phyloP scores from a whole-genome alignment of 768 basidiomycete species.

The Inosperma sp. region DNA sequence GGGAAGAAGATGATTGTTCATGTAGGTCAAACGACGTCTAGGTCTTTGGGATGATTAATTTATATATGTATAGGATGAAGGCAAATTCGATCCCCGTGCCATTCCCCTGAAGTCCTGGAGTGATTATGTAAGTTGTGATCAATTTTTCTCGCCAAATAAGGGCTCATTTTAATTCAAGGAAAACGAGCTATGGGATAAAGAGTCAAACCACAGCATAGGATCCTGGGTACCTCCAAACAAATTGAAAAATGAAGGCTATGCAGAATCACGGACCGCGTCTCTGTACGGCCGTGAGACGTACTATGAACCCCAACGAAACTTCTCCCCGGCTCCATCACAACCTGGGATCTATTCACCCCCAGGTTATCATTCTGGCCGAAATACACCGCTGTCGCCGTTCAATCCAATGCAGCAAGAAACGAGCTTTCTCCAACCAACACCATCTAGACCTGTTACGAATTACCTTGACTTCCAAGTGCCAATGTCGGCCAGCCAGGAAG shows the following conservation, averaged over 20 bases:
- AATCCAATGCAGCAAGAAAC: slow-evolving; percentile 33
- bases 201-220: slow-evolving; percentile 91
- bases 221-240: slow-evolving; percentile 85
- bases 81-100: slow-evolving; percentile 89
- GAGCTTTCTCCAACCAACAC: slow-evolving; percentile 53
- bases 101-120: slow-evolving; percentile 98
- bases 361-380: slow-evolving; percentile 74
- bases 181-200: slow-evolving; percentile 97
- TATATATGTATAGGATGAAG: slow-evolving; percentile 68
- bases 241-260: slow-evolving; percentile 65
- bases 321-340: slow-evolving; percentile 75
- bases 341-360: slow-evolving; percentile 55
- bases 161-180: slow-evolving; percentile 43
- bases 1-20: slow-evolving; percentile 96
- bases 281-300: slow-evolving; percentile 84
- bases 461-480: slow-evolving; percentile 74
- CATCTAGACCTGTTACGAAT: slow-evolving; percentile 68
- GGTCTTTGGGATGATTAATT: slow-evolving; percentile 6
- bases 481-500: slow-evolving; percentile 43
- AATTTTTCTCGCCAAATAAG: background rate
- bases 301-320: slow-evolving; percentile 70
- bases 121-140: slow-evolving; percentile 65
- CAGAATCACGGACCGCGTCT: slow-evolving; percentile 73
- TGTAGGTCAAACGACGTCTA: slow-evolving; percentile 42
- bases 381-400: slow-evolving; percentile 58